Evolutionary conservation across 257 asterid genomes (phyloP).

Genomic region (Eucommia ulmoides): DNA sequence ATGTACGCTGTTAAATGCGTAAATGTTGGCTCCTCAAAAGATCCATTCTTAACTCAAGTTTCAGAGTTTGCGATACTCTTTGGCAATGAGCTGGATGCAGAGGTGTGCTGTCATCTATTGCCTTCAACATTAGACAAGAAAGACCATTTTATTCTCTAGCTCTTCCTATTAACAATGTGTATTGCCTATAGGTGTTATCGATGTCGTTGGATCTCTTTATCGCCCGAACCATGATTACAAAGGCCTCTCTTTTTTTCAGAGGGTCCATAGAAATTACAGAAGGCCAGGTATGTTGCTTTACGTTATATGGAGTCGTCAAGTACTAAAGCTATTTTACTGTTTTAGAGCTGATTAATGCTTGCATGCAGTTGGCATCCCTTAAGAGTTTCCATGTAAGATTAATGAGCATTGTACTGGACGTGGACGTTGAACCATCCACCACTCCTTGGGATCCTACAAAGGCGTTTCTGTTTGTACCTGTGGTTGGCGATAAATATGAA

Average conservation of each 20-base stretch:
- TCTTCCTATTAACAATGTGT: too few relatives aligned
- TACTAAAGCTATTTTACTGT: too few relatives aligned
- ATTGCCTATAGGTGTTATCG: constrained; percentile 86
- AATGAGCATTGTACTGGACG: constrained; percentile 98
- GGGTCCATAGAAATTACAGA: constrained; percentile 55
- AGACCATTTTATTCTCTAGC: too few relatives aligned
- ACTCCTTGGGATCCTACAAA: constrained; percentile 96
- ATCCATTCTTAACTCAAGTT: constrained; percentile 68
- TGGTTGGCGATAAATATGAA: constrained; percentile 28
- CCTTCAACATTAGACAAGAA: neutral
- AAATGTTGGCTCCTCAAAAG: constrained; percentile 72
- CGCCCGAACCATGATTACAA: constrained; percentile 77
- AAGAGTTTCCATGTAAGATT: constrained; percentile 92
- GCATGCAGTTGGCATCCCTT: constrained; percentile 51
- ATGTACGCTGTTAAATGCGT: constrained; percentile 74
- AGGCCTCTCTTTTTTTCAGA: constrained; percentile 56
- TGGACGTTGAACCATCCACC: constrained; percentile 93
- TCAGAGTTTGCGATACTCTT: constrained; percentile 86
- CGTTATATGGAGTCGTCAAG: too few relatives aligned
- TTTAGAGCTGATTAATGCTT: constrained; percentile 12
- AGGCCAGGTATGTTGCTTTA: constrained; percentile 60
- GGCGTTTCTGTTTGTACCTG: constrained; percentile 84
- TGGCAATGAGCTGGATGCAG: constrained; percentile 84
- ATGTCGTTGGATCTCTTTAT: constrained; percentile 88
- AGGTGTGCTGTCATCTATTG: constrained; percentile 36